A percentile compares a stretch with the other conserved stretches of the same genome.
These are phyloP conservation scores for Fusarium acutatum DNA, from an alignment of 2,329 filamentous ascomycete species.

Conservation along the genomic window DNA sequence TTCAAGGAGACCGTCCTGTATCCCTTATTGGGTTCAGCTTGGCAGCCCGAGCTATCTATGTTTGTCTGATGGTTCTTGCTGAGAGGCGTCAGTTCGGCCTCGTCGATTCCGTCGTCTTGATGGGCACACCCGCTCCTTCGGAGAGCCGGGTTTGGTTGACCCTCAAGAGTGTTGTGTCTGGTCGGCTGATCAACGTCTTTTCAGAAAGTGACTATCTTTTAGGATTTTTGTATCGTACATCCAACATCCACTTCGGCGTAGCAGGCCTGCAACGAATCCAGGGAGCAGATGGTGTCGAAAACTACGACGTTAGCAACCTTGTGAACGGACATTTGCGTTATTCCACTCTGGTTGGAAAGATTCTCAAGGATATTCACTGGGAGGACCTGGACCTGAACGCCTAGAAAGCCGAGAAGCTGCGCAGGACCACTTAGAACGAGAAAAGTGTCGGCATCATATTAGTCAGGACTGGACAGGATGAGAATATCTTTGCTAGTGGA, in stretches of 20 bases:
- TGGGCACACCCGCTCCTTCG: conserved; percentile 82
- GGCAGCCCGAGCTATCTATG: conserved; percentile 83
- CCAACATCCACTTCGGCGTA: conserved; percentile 82
- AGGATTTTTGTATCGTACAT: conserved; percentile 85
- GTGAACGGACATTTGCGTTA: conserved; percentile 77
- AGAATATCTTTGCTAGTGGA: conserved; percentile 7
- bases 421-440: conserved; percentile 31
- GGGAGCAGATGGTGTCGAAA: conserved; percentile 72
- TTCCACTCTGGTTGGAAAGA: conserved; percentile 70
- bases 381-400: conserved; percentile 65
- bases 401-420: conserved; percentile 39
- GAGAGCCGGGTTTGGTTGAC: conserved; percentile 77
- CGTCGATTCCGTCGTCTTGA: conserved; percentile 84
- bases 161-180: conserved; percentile 80
- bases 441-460: conserved; percentile 25
- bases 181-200: conserved; percentile 89
- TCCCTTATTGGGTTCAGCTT: conserved; percentile 85
- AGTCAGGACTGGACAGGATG: conserved; percentile 11
- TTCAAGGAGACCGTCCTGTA: conserved; percentile 83
- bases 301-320: conserved; percentile 71
- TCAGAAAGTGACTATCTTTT: conserved; percentile 89
- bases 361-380: conserved; percentile 73
- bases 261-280: conserved; percentile 82
- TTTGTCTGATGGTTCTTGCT: conserved; percentile 81
- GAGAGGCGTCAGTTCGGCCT: conserved; percentile 85